These are phyloP conservation scores for Russula virescens DNA, from an alignment of 768 basidiomycete genomes.

Conservation along the genomic window DNA sequence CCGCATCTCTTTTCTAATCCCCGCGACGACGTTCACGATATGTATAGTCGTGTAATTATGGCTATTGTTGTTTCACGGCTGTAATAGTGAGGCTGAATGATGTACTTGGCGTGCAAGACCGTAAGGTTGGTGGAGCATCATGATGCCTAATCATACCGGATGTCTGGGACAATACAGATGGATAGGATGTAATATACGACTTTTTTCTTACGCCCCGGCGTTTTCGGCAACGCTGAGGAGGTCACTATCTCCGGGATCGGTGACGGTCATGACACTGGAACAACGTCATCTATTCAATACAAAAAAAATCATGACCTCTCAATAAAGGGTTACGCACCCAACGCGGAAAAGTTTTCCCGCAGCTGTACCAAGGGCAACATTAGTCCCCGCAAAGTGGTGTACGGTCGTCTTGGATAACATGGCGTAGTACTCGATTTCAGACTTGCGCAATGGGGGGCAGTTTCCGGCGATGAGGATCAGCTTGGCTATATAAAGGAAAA, in stretches of 20 bases:
- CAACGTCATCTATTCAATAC: not conserved
- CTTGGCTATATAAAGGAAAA: slow-evolving; percentile 58
- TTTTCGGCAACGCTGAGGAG: slow-evolving; percentile 83
- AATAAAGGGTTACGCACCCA: slow-evolving; percentile 48
- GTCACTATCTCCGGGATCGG: slow-evolving; percentile 95
- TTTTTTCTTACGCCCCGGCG: slow-evolving; percentile 49
- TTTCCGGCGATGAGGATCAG: slow-evolving; percentile 98
- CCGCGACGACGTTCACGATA: not conserved
- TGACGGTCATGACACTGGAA: slow-evolving; percentile 90
- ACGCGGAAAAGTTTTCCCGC: slow-evolving; percentile 99
- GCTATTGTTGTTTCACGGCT: not conserved
- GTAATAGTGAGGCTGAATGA: not conserved
- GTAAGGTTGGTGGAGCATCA: slow-evolving; percentile 3
- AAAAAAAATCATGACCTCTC: not conserved
- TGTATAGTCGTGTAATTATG: not conserved
- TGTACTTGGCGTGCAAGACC: not conserved
- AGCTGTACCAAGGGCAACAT: slow-evolving; percentile 97
- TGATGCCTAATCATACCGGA: slow-evolving; percentile 22
- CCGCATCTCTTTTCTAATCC: slow-evolving; percentile 58
- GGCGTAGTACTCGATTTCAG: slow-evolving; percentile 99
- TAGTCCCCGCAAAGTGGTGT: slow-evolving; percentile 96
- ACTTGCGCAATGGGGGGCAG: slow-evolving; percentile 98
- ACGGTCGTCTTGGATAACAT: slow-evolving; percentile 99
- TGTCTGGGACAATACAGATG: slow-evolving; percentile 22
- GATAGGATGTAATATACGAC: slow-evolving; percentile 2